Evolutionary conservation across 177 flowering plant genomes (phyloP), one percentile per base, ranked within the genome.

Genomic region (Vitis hybrid): DNA sequence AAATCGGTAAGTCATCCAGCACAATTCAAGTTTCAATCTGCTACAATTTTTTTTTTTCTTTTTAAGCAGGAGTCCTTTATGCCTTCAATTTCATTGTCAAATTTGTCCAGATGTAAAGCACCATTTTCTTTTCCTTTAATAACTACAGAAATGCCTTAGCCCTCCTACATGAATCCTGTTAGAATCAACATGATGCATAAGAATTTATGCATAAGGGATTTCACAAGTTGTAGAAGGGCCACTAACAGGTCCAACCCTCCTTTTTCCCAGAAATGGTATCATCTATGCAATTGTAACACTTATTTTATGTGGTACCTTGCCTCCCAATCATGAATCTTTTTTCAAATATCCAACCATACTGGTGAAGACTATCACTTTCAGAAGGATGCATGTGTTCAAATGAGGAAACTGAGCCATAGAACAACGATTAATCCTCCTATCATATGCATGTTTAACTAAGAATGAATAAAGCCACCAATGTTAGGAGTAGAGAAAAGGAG

Each of bases 1-100:
- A 82, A 82, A 74, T 81, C 91, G 78, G 97, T 89, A 68, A 86
- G 94, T 82, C 63, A 53, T 64, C 31, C 20, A 15, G 7, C 59
- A 39, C 61, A 65, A n/a, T 6, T 29, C 22, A 6, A 12, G 22
- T 45, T 45, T 52, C 16, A 22, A 20, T 14, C 61, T n/a, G 15
- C 50, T n/a, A n/a, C n/a, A n/a, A n/a, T 15, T 62, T 33, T 33
- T 62, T 33, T 33, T 5, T 33, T 33, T 33, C 6, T 5, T 33
- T 33, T 33, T 33, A 33, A 5, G 39, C 39, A 33, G 5, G 39
- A 33, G 39, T 33, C 39, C 39, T 5, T 33, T 33, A 33, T 33
- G 5, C 39, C 39, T 33, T 33, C 39, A 33, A 33, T 33, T 33
- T 33, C 39, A 33, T 33, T 33, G 39, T 33, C 39, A 33, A 33